These are phyloP conservation scores for Aspergillus tubingensis DNA, from an alignment of 2,329 filamentous ascomycete species.

Conservation along the genomic window DNA sequence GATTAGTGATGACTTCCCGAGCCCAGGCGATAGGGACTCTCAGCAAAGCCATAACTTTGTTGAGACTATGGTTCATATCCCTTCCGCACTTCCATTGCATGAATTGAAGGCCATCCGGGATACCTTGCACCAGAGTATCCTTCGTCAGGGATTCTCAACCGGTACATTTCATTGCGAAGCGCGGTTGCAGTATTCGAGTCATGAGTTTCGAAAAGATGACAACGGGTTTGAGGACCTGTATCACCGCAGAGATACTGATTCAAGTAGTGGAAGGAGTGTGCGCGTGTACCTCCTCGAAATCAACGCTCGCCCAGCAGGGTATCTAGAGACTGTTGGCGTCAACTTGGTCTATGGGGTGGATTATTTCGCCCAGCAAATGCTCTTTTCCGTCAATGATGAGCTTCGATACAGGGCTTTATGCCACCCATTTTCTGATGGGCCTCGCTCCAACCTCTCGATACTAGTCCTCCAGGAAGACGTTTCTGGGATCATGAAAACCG, in stretches of 20 bases:
- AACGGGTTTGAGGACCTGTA: neutral
- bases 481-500: too few relatives aligned
- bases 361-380: slow-evolving; percentile 1
- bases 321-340: neutral
- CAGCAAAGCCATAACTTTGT: neutral
- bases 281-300: slow-evolving; percentile 11
- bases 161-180: slow-evolving; percentile 14
- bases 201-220: neutral
- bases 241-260: neutral
- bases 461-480: too few relatives aligned
- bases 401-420: neutral
- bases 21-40: neutral
- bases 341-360: slow-evolving; percentile 12
- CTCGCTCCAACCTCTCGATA: neutral
- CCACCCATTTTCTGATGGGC: neutral
- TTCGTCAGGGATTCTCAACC: neutral
- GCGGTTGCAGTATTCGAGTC: slow-evolving; percentile 6
- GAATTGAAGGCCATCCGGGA: slow-evolving; percentile 1
- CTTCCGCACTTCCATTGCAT: neutral
- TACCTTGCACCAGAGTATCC: neutral
- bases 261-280: neutral
- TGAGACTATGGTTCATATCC: neutral
- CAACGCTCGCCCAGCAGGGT: slow-evolving; percentile 6
- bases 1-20: slow-evolving; percentile 18
- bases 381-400: neutral